Evolutionary conservation across 164 flowering plant genomes (phyloP).

Genomic region (Umbellularia californica): DNA sequence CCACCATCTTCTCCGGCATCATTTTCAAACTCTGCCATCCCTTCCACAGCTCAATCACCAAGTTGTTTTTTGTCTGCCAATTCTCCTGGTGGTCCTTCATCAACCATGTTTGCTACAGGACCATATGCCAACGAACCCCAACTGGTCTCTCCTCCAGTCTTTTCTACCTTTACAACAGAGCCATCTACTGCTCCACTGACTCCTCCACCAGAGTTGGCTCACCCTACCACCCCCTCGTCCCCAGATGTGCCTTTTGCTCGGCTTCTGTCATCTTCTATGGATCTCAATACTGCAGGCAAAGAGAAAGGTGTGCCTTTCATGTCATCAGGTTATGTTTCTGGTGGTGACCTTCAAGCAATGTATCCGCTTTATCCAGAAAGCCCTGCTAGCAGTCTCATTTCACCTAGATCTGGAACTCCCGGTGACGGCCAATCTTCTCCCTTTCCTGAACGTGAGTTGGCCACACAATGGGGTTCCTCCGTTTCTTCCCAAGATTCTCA

Average conservation of each 20-base stretch:
- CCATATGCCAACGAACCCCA: conserved; percentile 96
- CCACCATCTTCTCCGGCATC: conserved; percentile 99
- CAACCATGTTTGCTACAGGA: conserved; percentile 82
- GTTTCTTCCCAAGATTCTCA: conserved; percentile 44
- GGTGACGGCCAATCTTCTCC: conserved; percentile 60
- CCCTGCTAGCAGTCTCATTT: conserved; percentile 73
- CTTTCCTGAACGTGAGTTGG: conserved; percentile 56
- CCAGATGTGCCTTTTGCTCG: conserved; percentile 97
- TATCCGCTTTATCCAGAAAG: conserved; percentile 87
- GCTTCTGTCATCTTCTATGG: conserved; percentile 67
- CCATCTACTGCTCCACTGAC: conserved; percentile 97
- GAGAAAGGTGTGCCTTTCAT: conserved; percentile 13
- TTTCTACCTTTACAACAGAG: conserved; percentile 94
- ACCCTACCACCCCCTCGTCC: conserved; percentile 97
- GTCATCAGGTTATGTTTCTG: conserved; percentile 34
- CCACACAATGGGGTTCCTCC: conserved; percentile 56
- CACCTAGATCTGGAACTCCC: conserved; percentile 67
- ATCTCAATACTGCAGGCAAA: conserved; percentile 47
- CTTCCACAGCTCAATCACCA: conserved; percentile 91
- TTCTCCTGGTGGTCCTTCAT: conserved; percentile 83
- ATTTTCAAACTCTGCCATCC: conserved; percentile 78
- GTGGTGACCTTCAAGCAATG: conserved; percentile 75
- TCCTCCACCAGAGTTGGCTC: conserved; percentile 92
- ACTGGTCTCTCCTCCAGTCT: conserved; percentile 94
- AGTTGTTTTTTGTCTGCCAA: conserved; percentile 74